Conservation (phyloP, 192 early-diverging fungal genomes). For the Backusella psychrophila region DNA sequence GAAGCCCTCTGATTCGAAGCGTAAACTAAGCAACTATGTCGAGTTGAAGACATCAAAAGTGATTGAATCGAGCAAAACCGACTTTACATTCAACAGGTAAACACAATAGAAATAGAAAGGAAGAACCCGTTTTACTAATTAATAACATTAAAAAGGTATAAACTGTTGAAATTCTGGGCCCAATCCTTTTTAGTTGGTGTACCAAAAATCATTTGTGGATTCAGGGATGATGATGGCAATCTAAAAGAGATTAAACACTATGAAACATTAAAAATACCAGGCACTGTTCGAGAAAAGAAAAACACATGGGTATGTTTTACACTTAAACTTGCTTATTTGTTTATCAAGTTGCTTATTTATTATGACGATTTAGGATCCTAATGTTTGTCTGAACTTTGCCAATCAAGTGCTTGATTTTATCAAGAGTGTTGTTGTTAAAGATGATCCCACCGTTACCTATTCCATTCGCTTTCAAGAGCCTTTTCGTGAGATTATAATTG, state of each 20-base stretch:
- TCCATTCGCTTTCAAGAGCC: constrained; percentile 42
- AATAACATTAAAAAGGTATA: constrained; percentile 47
- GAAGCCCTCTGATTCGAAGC: constrained; percentile 22
- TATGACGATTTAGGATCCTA: constrained; percentile 51
- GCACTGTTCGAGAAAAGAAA: constrained; percentile 64
- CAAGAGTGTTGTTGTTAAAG: constrained; percentile 28
- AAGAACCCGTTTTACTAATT: not conserved
- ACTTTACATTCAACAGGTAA: constrained; percentile 62
- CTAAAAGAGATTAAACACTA: constrained; percentile 56
- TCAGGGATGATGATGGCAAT: constrained; percentile 71
- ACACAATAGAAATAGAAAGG: not conserved
- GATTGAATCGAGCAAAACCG: constrained; percentile 47
- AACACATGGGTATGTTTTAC: constrained; percentile 61
- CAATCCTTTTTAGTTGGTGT: constrained; percentile 93
- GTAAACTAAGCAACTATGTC: constrained; percentile 63
- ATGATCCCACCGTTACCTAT: constrained; percentile 47
- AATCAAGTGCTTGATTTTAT: constrained; percentile 59
- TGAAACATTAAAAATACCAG: constrained; percentile 80
- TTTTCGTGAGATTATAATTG: constrained; percentile 41
- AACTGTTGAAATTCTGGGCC: constrained; percentile 89
- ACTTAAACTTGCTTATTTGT: not conserved
- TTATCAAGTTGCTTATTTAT: not conserved
- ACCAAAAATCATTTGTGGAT: constrained; percentile 81
- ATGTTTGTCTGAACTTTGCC: constrained; percentile 85
- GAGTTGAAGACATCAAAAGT: constrained; percentile 88